phyloP scores from a whole-genome alignment of 2,329 filamentous ascomycete genomes.

The Beauveria varroae region DNA sequence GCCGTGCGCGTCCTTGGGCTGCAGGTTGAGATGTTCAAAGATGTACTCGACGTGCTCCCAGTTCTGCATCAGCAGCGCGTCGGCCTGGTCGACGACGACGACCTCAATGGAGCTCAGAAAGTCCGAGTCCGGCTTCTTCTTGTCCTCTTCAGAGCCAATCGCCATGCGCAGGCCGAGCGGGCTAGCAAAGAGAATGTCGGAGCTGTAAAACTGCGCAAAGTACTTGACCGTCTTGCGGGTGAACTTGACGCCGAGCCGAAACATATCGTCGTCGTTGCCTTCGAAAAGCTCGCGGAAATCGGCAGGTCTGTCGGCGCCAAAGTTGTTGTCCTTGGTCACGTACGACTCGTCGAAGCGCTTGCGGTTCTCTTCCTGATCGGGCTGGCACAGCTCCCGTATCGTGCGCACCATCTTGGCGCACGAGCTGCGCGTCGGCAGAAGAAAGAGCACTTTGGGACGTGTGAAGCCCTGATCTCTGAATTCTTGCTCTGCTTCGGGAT shows the following conservation, averaged over 20 bases:
- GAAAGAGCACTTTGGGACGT: slow-evolving; percentile 82
- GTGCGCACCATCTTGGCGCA: slow-evolving; percentile 71
- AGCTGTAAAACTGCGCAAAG: slow-evolving; percentile 92
- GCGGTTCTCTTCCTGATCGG: slow-evolving; percentile 91
- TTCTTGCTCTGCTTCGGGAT: slow-evolving; percentile 59
- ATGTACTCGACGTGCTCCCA: slow-evolving; percentile 95
- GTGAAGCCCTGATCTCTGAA: slow-evolving; percentile 93
- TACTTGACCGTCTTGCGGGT: slow-evolving; percentile 93
- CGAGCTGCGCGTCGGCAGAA: slow-evolving; percentile 81
- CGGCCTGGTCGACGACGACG: slow-evolving; percentile 82
- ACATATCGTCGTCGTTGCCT: slow-evolving; percentile 96
- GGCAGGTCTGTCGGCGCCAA: slow-evolving; percentile 66
- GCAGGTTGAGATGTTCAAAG: slow-evolving; percentile 83
- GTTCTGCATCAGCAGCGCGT: slow-evolving; percentile 94
- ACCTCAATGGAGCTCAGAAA: slow-evolving; percentile 93
- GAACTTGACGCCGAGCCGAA: slow-evolving; percentile 91
- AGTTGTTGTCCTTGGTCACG: slow-evolving; percentile 54
- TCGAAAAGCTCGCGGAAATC: slow-evolving; percentile 87
- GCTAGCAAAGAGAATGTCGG: slow-evolving; percentile 88
- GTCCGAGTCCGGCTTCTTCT: slow-evolving; percentile 65
- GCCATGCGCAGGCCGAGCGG: slow-evolving; percentile 85
- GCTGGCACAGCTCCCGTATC: slow-evolving; percentile 67
- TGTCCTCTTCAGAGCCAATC: slow-evolving; percentile 67
- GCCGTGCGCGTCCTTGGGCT: slow-evolving; percentile 82
- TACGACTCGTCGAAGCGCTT: slow-evolving; percentile 87